Evolutionary conservation across 2,329 filamentous ascomycete species (phyloP).

Genomic region (Exophiala bonariae): DNA sequence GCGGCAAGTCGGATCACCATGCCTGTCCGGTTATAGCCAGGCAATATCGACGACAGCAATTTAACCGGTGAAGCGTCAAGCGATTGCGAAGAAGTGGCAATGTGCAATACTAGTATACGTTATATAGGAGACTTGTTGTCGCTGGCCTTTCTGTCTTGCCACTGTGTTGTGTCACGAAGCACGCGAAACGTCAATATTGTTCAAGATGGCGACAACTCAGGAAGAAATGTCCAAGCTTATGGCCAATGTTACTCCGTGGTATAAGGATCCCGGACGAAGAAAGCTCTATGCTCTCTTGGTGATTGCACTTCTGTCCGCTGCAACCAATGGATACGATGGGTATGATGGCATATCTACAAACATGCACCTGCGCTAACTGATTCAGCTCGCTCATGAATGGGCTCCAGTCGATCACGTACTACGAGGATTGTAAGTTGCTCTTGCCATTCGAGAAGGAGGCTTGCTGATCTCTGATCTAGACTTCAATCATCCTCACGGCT

Average conservation of each 20-base stretch:
- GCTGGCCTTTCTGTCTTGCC: too few relatives aligned
- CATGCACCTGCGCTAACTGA: not conserved
- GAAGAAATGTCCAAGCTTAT: conserved; percentile 10
- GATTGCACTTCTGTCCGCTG: conserved; percentile 59
- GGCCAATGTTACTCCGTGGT: conserved; percentile 41
- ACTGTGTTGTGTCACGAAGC: not conserved
- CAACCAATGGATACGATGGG: conserved; percentile 30
- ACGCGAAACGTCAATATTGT: not conserved
- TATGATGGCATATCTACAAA: not conserved
- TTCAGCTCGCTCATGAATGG: conserved; percentile 12
- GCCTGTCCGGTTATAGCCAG: conserved; percentile 1
- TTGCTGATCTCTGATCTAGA: conserved; percentile 14
- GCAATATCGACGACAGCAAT: conserved; percentile 7
- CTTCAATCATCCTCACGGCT: conserved; percentile 38
- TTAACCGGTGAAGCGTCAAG: conserved; percentile 1
- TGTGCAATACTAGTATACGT: too few relatives aligned
- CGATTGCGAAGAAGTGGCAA: not conserved
- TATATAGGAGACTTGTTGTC: too few relatives aligned
- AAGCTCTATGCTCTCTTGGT: conserved; percentile 55
- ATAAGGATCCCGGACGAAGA: conserved; percentile 55
- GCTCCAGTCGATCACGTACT: conserved; percentile 4
- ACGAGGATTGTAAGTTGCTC: not conserved
- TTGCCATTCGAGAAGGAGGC: not conserved
- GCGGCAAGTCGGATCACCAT: not conserved
- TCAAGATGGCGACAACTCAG: conserved; percentile 10